phyloP scores from a whole-genome alignment of 768 basidiomycete genomes.

The Galerina marginata region DNA sequence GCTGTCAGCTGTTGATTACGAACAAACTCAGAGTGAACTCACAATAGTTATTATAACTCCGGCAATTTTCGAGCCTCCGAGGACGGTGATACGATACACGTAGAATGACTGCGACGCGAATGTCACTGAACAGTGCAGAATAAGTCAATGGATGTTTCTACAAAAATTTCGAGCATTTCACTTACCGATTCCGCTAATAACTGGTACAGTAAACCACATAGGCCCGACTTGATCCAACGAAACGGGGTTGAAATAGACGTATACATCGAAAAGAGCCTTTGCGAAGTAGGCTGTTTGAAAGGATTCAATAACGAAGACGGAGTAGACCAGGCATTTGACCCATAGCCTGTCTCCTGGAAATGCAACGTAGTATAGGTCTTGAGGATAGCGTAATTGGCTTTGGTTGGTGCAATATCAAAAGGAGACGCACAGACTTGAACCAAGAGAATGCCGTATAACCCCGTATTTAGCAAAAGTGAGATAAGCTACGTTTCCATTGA shows the following conservation, averaged over 20 bases:
- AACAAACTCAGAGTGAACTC: background rate
- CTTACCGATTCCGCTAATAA: background rate
- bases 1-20: background rate
- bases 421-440: background rate
- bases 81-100: slow-evolving; percentile 2
- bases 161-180: background rate
- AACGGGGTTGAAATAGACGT: background rate
- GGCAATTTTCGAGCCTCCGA: background rate
- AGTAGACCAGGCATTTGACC: background rate
- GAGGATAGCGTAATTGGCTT: background rate
- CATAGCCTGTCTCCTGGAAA: background rate
- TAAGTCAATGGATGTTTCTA: background rate
- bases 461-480: background rate
- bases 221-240: slow-evolving; percentile 2
- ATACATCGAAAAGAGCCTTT: slow-evolving; percentile 2
- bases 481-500: background rate
- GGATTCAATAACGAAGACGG: slow-evolving; percentile 3
- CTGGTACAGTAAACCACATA: slow-evolving; percentile 3
- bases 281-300: background rate
- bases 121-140: background rate
- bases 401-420: background rate
- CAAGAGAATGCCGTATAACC: background rate
- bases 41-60: background rate
- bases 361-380: slow-evolving; percentile 1
- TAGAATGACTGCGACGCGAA: slow-evolving; percentile 4